These are phyloP conservation scores for Phoma sp. DNA, from an alignment of 2,329 filamentous ascomycete genomes.

Conservation along the genomic window DNA sequence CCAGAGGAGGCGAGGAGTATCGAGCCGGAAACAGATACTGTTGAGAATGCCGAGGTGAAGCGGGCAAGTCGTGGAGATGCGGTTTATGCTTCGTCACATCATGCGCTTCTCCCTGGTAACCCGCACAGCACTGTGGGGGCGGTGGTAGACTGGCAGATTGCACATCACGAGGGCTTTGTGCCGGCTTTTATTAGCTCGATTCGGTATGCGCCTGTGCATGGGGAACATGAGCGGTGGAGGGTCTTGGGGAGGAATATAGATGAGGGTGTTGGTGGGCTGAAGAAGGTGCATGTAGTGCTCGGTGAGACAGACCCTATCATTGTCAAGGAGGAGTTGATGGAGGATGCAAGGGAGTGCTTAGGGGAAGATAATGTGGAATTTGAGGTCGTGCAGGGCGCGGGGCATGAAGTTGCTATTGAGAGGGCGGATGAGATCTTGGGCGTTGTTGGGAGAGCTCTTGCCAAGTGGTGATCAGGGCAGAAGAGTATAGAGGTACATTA, in stretches of 20 bases:
- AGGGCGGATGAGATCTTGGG: constrained; percentile 64
- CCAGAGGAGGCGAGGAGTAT: constrained; percentile 25
- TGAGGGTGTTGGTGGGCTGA: constrained; percentile 46
- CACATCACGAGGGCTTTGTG: constrained; percentile 70
- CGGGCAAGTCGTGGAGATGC: constrained; percentile 16
- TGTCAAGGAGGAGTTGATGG: constrained; percentile 66
- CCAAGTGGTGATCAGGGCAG: constrained; percentile 4
- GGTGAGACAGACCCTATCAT: constrained; percentile 72
- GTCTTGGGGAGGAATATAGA: constrained; percentile 55
- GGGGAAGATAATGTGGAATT: constrained; percentile 63
- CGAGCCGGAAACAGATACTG: constrained; percentile 35
- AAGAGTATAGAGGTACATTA: not conserved
- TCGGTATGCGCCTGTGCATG: constrained; percentile 71
- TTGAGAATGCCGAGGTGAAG: constrained; percentile 26
- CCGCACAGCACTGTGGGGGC: constrained; percentile 64
- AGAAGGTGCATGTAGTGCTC: constrained; percentile 68
- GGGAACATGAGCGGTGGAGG: constrained; percentile 67
- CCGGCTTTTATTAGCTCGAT: constrained; percentile 74
- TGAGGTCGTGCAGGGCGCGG: constrained; percentile 62
- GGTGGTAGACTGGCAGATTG: constrained; percentile 73
- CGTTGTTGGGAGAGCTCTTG: constrained; percentile 56
- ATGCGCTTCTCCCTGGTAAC: constrained; percentile 57
- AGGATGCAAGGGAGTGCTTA: constrained; percentile 67
- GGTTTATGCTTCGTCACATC: constrained; percentile 30
- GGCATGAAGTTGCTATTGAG: constrained; percentile 73